Base-by-base conservation (phyloP, 148 eudicot genomes). In the Salicornia ramosissima region DNA sequence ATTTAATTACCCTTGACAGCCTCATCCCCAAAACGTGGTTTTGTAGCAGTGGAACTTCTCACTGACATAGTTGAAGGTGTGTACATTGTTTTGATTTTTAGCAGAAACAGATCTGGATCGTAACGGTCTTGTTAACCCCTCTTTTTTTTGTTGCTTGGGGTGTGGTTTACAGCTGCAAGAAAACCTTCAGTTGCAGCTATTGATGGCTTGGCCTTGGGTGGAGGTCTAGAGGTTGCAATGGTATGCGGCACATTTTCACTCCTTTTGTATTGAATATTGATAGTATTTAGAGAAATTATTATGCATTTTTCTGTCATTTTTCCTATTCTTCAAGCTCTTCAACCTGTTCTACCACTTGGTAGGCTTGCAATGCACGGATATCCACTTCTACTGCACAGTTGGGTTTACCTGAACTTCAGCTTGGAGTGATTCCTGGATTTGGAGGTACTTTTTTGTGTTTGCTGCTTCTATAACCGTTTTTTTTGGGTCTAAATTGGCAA, bases 151-250 rank as follows among this genome's bases (percentile, higher is more conserved):
- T 54, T 25, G 13, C 4, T 11, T 13, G 36, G 29, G 61, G 19
- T 12, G 50, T 40, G 24, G 58, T 54, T 46, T 64, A 18, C 78
- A 94, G 98, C 87, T 80, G 90, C 92, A 22, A 87, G 74, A 65
- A 94, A 94, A 73, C 98, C 98, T 29, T 85, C 91, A 30, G 98
- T 94, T 74, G 97, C 95, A 66, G 97, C 98, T 65, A 84, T 94
- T 68, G 96, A 94, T 80, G 98, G 98, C 68, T 83, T 90, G 49
- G 97, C 98, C 49, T 80, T 90, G 62, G 98, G 98, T 75, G 98
- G 97, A 69, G 98, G 98, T 31, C 67, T 94, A 76, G 98, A 94
- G 80, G 92, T 94, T 77, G 92, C 98, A 64, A 94, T 94, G 98
- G 98, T 94, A 81, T 69, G 90, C 43, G 63, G 61, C 46, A 47